A percentile compares a stretch with the other conserved stretches of the same genome.
Conservation (phyloP, 805 yeast species). For the Blastobotrys muscicola region DNA sequence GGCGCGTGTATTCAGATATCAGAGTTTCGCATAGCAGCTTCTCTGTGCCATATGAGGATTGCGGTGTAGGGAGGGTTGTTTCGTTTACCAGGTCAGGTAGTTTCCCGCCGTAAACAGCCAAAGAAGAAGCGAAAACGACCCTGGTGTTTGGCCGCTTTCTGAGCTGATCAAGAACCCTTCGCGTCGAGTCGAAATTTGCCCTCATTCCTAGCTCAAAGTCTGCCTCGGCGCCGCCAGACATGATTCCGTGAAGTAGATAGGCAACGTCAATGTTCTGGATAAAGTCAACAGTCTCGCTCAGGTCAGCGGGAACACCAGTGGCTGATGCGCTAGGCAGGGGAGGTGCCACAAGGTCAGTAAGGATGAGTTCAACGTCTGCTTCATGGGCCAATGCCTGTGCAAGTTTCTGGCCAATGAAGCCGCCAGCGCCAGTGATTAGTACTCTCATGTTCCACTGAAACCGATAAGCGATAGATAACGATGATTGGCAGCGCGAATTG, state of each 20-base stretch:
- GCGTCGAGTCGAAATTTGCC: constrained; percentile 19
- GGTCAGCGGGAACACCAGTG: constrained; percentile 12
- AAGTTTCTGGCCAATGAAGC: constrained; percentile 19
- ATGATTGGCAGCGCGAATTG: no score
- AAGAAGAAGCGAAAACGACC: constrained; percentile 17
- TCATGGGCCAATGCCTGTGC: constrained; percentile 13
- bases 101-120: constrained; percentile 20
- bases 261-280: constrained; percentile 11
- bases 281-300: constrained; percentile 8
- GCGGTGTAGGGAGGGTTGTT: constrained; percentile 17
- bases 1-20: constrained; percentile 18
- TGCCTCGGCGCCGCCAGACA: constrained; percentile 21
- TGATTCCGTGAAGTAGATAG: constrained; percentile 20
- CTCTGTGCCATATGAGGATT: constrained; percentile 22
- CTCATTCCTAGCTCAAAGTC: constrained; percentile 20
- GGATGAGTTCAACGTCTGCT: constrained; percentile 8
- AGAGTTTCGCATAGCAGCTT: constrained; percentile 17
- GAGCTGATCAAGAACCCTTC: constrained; percentile 15
- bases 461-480: no score
- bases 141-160: constrained; percentile 10
- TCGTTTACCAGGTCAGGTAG: constrained; percentile 16
- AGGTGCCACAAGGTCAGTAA: constrained; percentile 18
- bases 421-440: constrained; percentile 21
- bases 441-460: constrained; percentile 10
- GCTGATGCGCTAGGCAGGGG: constrained; percentile 9